Percentiles rank a stretch among this genome's conserved stretches.
These are phyloP conservation scores for Tritrichomonas musculus DNA, from an alignment of 208 protist genomes.

Conservation along the genomic window DNA sequence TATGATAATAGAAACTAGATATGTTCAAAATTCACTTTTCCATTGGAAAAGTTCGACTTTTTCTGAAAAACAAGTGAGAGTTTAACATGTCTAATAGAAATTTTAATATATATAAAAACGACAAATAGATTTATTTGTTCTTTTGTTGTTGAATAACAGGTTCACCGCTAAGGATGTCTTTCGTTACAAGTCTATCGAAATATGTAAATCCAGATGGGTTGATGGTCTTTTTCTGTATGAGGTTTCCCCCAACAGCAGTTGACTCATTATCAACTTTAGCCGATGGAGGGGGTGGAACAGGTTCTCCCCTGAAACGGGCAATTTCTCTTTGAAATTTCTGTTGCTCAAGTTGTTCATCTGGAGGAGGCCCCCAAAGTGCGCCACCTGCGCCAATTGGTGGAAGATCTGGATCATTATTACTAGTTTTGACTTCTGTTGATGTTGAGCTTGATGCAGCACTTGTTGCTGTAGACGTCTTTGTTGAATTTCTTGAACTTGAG, in stretches of 20 bases:
- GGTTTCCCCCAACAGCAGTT: background rate
- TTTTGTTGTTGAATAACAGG: no score
- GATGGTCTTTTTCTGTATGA: no score
- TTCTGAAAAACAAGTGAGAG: no score
- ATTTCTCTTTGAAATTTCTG: background rate
- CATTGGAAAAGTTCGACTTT: no score
- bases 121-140: no score
- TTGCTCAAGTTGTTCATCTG: background rate
- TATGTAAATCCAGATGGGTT: constrained; percentile 7
- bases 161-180: background rate
- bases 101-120: no score
- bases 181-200: background rate
- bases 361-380: background rate
- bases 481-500: no score
- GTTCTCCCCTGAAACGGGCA: background rate
- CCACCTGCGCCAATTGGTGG: background rate
- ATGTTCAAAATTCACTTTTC: no score
- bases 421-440: background rate
- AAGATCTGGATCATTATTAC: background rate
- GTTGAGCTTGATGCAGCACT: background rate
- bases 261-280: background rate
- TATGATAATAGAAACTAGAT: no score
- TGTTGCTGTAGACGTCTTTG: no score
- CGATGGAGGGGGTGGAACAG: no score
- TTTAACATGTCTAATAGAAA: no score